These are phyloP conservation scores for Dimargaris verticillata DNA, from an alignment of 192 early-diverging fungal species.

Conservation along the genomic window DNA sequence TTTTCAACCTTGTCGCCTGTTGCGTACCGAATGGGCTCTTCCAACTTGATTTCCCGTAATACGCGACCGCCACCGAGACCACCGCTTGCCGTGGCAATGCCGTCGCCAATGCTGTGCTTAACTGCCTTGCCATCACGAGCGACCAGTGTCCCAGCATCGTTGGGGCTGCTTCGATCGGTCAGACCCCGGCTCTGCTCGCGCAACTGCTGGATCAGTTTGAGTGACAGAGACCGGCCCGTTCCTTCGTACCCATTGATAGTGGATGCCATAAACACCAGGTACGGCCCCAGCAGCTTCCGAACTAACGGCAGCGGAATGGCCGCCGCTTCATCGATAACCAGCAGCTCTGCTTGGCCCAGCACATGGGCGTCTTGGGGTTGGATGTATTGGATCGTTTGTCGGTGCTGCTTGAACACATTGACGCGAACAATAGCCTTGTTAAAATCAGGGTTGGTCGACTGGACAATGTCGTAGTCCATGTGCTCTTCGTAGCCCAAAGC, in stretches of 20 bases:
- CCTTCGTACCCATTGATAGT: constrained; percentile 99
- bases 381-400: constrained; percentile 97
- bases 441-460: constrained; percentile 89
- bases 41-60: constrained; percentile 79
- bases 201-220: constrained; percentile 89
- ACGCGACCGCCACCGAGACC: constrained; percentile 38
- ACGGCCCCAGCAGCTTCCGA: constrained; percentile 78
- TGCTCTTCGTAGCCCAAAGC: constrained; percentile 97
- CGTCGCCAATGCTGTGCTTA: constrained; percentile 13
- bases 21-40: constrained; percentile 89
- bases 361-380: constrained; percentile 87
- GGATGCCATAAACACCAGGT: constrained; percentile 94
- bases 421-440: constrained; percentile 91
- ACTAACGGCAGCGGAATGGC: constrained; percentile 93
- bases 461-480: constrained; percentile 97
- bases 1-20: constrained; percentile 73
- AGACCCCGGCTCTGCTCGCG: constrained; percentile 80
- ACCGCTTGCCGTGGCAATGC: constrained; percentile 14
- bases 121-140: constrained; percentile 38
- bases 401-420: constrained; percentile 88
- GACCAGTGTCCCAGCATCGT: constrained; percentile 18
- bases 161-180: constrained; percentile 22
- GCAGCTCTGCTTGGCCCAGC: constrained; percentile 87
- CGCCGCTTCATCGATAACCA: constrained; percentile 98
- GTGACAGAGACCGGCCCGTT: constrained; percentile 87